Conservation (phyloP, 768 basidiomycete species). For the Mycena filopes region DNA sequence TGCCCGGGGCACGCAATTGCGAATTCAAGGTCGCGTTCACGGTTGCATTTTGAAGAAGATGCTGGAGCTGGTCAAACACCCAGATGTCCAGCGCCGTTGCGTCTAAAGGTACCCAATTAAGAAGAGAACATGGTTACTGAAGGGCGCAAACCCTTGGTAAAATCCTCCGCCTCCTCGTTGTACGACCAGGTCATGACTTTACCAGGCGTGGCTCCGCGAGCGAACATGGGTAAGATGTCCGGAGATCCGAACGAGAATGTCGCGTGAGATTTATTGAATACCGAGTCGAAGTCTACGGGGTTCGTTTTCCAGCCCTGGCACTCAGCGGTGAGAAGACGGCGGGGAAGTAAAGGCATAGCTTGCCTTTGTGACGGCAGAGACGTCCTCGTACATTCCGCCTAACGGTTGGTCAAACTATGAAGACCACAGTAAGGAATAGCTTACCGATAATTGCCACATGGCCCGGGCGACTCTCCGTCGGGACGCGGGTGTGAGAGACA, state of each 20-base stretch:
- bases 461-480: constrained; percentile 89
- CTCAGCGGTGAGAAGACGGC: constrained; percentile 18
- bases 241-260: constrained; percentile 90
- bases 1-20: constrained; percentile 66
- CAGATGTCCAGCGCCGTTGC: constrained; percentile 82
- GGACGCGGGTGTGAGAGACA: constrained; percentile 86
- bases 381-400: constrained; percentile 90
- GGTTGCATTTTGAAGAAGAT: constrained; percentile 73
- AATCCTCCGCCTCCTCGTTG: constrained; percentile 82
- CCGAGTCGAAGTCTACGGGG: constrained; percentile 88
- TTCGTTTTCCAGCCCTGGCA: constrained; percentile 87
- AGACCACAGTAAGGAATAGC: constrained; percentile 24
- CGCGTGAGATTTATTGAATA: constrained; percentile 83
- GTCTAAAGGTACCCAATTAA: constrained; percentile 55
- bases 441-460: constrained; percentile 89
- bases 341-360: constrained; percentile 28
- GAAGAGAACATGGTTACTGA: background rate
- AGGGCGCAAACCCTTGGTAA: constrained; percentile 74
- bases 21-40: constrained; percentile 57
- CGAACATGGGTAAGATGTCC: constrained; percentile 91
- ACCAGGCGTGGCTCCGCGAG: constrained; percentile 73
- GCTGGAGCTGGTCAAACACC: constrained; percentile 77
- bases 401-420: background rate
- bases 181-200: constrained; percentile 84
- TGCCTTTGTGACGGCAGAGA: constrained; percentile 88